Conservation (phyloP, 495 filamentous ascomycete genomes). For the Neurospora pannonica region DNA sequence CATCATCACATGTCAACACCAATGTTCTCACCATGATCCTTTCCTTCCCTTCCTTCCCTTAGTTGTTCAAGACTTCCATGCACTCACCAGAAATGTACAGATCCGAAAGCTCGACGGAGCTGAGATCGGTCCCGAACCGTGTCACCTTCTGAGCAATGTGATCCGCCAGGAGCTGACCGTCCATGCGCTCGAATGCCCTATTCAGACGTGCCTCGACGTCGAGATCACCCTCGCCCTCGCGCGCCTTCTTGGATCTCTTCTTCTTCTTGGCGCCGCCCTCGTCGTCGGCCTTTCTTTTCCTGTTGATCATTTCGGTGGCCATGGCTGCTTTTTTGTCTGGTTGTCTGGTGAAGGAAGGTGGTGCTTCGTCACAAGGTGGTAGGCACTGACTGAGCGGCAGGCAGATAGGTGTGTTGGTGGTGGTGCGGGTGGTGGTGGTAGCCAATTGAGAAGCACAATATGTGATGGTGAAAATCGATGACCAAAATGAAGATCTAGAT, state of each 20-base stretch:
- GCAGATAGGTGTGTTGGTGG: background rate
- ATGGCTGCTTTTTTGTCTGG: slow-evolving; percentile 1
- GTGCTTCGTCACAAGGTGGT: background rate
- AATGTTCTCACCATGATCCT: background rate
- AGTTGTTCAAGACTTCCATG: background rate
- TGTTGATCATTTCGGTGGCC: slow-evolving; percentile 16
- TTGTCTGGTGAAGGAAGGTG: background rate
- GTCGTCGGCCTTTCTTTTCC: slow-evolving; percentile 32
- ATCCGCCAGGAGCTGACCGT: slow-evolving; percentile 74
- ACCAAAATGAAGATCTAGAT: background rate
- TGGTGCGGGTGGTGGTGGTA: background rate
- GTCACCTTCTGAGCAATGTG: slow-evolving; percentile 70
- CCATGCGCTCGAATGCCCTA: slow-evolving; percentile 70
- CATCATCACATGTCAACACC: background rate
- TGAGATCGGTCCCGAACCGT: slow-evolving; percentile 70
- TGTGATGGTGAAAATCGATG: background rate
- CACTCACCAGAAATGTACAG: slow-evolving; percentile 66
- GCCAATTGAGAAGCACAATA: background rate
- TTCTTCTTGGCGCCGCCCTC: slow-evolving; percentile 29
- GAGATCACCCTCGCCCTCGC: slow-evolving; percentile 47
- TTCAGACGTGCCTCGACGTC: slow-evolving; percentile 64
- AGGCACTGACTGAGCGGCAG: background rate
- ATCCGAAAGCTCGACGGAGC: slow-evolving; percentile 73
- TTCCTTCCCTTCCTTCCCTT: background rate
- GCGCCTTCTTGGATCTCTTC: slow-evolving; percentile 48